Evolutionary conservation across 345 rosid genomes (phyloP), one percentile per base, ranked within the genome.

Genomic region (Noccaea caerulescens): DNA sequence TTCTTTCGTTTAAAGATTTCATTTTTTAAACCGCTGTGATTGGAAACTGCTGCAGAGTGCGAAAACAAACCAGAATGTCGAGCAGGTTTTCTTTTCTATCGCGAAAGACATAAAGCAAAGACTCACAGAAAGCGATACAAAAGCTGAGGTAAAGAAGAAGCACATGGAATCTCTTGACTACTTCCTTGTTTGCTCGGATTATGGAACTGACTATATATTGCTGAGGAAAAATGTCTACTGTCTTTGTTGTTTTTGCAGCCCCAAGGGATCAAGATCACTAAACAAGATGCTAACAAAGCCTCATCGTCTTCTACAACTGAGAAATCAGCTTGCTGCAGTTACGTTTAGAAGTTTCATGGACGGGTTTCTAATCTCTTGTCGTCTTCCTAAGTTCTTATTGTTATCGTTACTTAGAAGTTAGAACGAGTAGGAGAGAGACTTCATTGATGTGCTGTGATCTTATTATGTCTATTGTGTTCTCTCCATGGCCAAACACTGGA

Each of bases 191-290:
- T 16, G 55, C 68, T 66, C 13, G 38, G 27, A 7, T 41, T 68
- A 67, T 67, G 61, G 43, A 60, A 52, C 8, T 43, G 42, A 25
- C 46, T 73, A 58, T 23, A 37, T 8, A 16, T 66, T 18, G 5
- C 60, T 59, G 23, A 53, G 57, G 58, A 16, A 62, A 16, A 43
- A 23, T 43, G 39, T 49, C 55, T 41, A 1, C 34, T 33, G 20
- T 49, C 0, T 36, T 20, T 47, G 3, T 55, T 50, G 50, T n/a
- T 60, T 55, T 79, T 65, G 23, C 85, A 81, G 88, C 83, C 90
- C n/a, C 86, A 81, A 69, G 82, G 88, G 27, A 78, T 87, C 78
- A 87, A 81, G 80, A 84, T 87, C 73, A 87, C 80, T 67, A 87
- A 85, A 68, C 79, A 78, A 32, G 88, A 87, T 43, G 72, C 60